These are phyloP conservation scores for Amaranthus cruentus DNA, from an alignment of 148 eudicot species.

Conservation along the genomic window DNA sequence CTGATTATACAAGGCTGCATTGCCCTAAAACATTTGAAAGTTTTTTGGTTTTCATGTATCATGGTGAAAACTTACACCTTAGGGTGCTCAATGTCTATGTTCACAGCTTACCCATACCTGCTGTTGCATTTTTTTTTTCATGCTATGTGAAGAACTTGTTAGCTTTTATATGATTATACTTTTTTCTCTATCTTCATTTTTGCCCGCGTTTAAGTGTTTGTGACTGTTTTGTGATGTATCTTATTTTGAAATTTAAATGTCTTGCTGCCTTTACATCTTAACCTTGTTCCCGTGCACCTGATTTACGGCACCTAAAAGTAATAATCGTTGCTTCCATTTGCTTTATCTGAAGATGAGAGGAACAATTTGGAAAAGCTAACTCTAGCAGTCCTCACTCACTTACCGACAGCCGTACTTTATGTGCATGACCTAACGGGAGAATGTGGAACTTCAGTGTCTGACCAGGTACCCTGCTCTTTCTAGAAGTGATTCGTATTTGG, in stretches of 20 bases:
- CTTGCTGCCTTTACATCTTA: not conserved
- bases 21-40: no score
- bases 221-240: not conserved
- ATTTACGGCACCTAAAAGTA: not conserved
- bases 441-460: conserved; percentile 91
- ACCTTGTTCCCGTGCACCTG: not conserved
- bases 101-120: no score
- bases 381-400: conserved; percentile 91
- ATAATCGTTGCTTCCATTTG: conserved; percentile 7
- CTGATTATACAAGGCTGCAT: not conserved
- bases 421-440: conserved; percentile 97
- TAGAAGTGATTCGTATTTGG: not conserved
- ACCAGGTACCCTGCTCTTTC: conserved; percentile 52
- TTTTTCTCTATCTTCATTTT: no score
- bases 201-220: not conserved
- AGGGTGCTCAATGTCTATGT: not conserved
- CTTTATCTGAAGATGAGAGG: conserved; percentile 66
- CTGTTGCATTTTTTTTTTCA: conserved; percentile 1
- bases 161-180: not conserved
- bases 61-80: not conserved
- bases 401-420: conserved; percentile 94
- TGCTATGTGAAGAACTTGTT: conserved; percentile 2
- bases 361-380: conserved; percentile 95
- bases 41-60: no score
- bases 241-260: no score